phyloP scores from a whole-genome alignment of 495 filamentous ascomycete species.

The Aspergillus haitiensis region DNA sequence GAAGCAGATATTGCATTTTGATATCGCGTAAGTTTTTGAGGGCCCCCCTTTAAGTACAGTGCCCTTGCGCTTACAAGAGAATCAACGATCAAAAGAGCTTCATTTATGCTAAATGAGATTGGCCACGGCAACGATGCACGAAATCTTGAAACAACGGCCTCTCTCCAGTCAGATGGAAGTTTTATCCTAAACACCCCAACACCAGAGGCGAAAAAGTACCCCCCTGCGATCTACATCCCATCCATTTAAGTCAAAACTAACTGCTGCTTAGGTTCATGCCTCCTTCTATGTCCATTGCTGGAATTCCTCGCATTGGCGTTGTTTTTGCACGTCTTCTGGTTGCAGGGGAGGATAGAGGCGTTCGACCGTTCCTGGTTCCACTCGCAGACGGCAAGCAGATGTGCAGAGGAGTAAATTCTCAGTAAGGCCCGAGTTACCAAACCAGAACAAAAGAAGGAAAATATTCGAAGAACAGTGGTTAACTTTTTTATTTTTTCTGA shows the following conservation, averaged over 20 bases:
- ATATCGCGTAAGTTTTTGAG: conserved; percentile 26
- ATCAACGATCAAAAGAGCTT: conserved; percentile 20
- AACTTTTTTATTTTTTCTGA: not conserved
- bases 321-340: conserved; percentile 39
- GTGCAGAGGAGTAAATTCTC: conserved; percentile 32
- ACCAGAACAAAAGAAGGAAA: not conserved
- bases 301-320: conserved; percentile 30
- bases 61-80: not conserved
- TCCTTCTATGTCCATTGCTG: conserved; percentile 30
- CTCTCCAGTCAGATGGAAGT: conserved; percentile 29
- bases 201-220: conserved; percentile 18
- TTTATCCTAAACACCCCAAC: conserved; percentile 37
- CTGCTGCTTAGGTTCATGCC: conserved; percentile 33
- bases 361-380: conserved; percentile 36
- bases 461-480: not conserved
- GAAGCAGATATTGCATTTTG: conserved; percentile 30
- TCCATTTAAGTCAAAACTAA: conserved; percentile 6
- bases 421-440: conserved; percentile 11
- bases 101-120: conserved; percentile 40
- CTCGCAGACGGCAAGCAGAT: conserved; percentile 33
- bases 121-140: conserved; percentile 40
- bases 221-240: too few relatives aligned
- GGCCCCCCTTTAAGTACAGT: not conserved
- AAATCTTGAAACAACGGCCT: conserved; percentile 42
- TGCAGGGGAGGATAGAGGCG: conserved; percentile 29